Base-by-base conservation (phyloP, 345 rosid species). In the Jatropha curcas region DNA sequence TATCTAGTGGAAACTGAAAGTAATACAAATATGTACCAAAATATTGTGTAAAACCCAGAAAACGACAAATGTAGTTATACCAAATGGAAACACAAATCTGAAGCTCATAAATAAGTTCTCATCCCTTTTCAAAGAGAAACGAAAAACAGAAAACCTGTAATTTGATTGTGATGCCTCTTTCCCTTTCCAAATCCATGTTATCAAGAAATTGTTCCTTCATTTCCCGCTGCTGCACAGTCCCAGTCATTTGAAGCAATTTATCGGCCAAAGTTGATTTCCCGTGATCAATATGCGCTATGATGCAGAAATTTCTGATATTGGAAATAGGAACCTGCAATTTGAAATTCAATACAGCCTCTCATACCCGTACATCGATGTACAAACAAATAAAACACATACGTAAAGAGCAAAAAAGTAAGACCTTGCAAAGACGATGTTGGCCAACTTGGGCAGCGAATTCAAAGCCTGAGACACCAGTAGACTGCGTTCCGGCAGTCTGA, bases 151-250 rank as follows among this genome's bases (percentile, higher is more conserved):
- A 31, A 70, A 89, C 98, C 93, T 94, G 99, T 20, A 95, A 88
- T 78, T 95, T 95, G 81, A 95, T 95, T 0, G 98, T 95, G 68
- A 95, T 95, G 90, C 99, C 99, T 62, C 99, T 83, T 78, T 95
- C 98, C 73, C 99, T 86, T 86, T 92, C 99, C 84, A 95, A 91
- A 77, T 95, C 99, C 98, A 95, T 95, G 70, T 87, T 95, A 83
- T 95, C 99, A 51, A 95, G 93, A 77, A 92, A 95, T 87, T 95
- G 99, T 1, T 89, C 97, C 87, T 95, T 90, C 99, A 95, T 90
- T 27, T 95, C 99, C 56, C 99, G 86, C 62, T 80, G 86, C 83
- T 92, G 91, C 3, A 95, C 98, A 39, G 99, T 95, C 52, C 99
- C 99, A 50, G 99, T 95, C 64, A 84, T 77, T 69, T 95, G 96